Percentiles rank a stretch among this genome's conserved stretches.
Evolutionary conservation across 1,139 yeast species (phyloP).

Genomic region (Hemisphaericaspora xylanilytica): DNA sequence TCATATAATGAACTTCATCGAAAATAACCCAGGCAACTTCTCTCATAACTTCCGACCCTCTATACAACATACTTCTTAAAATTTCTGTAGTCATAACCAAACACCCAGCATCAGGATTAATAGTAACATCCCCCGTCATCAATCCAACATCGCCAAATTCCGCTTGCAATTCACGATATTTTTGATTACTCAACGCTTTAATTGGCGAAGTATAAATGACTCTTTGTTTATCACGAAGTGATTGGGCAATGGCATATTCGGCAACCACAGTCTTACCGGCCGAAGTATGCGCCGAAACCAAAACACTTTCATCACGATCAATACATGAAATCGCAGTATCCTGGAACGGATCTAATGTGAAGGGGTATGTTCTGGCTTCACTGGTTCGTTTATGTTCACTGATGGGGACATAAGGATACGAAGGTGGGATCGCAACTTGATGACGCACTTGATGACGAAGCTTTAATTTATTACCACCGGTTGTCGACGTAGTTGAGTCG

Average conservation of each 20-base stretch:
- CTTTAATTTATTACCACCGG: slow-evolving; percentile 46
- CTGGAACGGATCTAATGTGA: slow-evolving; percentile 91
- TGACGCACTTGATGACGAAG: slow-evolving; percentile 93
- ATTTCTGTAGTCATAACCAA: slow-evolving; percentile 97
- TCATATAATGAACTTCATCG: slow-evolving; percentile 95
- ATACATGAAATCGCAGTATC: slow-evolving; percentile 93
- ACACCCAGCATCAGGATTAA: slow-evolving; percentile 95
- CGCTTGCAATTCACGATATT: slow-evolving; percentile 86
- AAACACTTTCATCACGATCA: slow-evolving; percentile 91
- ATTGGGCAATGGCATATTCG: slow-evolving; percentile 96
- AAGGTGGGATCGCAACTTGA: slow-evolving; percentile 95
- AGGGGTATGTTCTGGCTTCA: slow-evolving; percentile 89
- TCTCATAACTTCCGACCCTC: slow-evolving; percentile 93
- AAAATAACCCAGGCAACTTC: slow-evolving; percentile 97
- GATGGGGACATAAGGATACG: slow-evolving; percentile 82
- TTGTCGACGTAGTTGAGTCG: slow-evolving; percentile 22
- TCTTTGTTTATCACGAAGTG: slow-evolving; percentile 84
- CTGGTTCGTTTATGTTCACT: slow-evolving; percentile 72
- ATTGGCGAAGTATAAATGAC: slow-evolving; percentile 97
- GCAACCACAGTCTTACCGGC: slow-evolving; percentile 99
- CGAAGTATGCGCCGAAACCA: slow-evolving; percentile 97
- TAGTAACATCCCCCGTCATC: slow-evolving; percentile 97
- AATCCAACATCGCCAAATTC: slow-evolving; percentile 96
- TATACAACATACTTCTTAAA: slow-evolving; percentile 84
- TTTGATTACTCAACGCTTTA: slow-evolving; percentile 94